Conservation (phyloP, 805 yeast species). For the Myxozyma udenii region DNA sequence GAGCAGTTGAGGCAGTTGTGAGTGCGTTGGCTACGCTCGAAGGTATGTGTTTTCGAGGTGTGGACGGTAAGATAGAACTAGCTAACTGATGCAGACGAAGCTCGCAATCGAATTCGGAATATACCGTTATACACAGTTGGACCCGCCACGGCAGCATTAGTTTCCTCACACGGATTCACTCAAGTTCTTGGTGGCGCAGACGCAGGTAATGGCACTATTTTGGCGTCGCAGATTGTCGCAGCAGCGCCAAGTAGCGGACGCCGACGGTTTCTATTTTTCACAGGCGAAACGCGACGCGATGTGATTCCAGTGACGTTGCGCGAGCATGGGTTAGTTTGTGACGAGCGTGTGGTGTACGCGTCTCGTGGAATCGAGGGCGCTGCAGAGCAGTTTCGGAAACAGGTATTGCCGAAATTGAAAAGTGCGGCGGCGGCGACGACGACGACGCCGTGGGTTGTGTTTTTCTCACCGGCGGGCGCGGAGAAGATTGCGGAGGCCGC, state of each 20-base stretch:
- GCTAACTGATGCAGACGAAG: not conserved
- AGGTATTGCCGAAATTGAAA: constrained; percentile 40
- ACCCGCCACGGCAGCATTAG: constrained; percentile 70
- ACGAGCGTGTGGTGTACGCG: constrained; percentile 23
- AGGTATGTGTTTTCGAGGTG: not conserved
- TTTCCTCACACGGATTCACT: constrained; percentile 60
- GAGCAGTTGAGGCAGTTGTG: constrained; percentile 81
- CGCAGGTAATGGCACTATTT: constrained; percentile 76
- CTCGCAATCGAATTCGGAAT: not conserved
- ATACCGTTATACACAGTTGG: constrained; percentile 80
- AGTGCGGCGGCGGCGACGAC: not conserved
- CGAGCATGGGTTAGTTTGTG: constrained; percentile 13
- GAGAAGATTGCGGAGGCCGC: constrained; percentile 35
- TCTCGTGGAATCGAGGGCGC: constrained; percentile 39
- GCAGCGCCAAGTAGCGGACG: constrained; percentile 22
- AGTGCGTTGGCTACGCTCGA: constrained; percentile 37
- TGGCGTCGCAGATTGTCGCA: constrained; percentile 52
- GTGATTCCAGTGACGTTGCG: constrained; percentile 64
- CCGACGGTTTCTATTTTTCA: constrained; percentile 54
- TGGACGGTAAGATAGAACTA: too few relatives aligned
- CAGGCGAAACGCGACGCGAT: constrained; percentile 83
- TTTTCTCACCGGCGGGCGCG: constrained; percentile 91
- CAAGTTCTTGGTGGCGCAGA: constrained; percentile 66
- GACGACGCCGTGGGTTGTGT: constrained; percentile 59
- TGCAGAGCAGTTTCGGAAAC: not conserved